Evolutionary conservation across 495 filamentous ascomycete genomes (phyloP).

Genomic region (Aspergillus sclerotiicarbonarius): DNA sequence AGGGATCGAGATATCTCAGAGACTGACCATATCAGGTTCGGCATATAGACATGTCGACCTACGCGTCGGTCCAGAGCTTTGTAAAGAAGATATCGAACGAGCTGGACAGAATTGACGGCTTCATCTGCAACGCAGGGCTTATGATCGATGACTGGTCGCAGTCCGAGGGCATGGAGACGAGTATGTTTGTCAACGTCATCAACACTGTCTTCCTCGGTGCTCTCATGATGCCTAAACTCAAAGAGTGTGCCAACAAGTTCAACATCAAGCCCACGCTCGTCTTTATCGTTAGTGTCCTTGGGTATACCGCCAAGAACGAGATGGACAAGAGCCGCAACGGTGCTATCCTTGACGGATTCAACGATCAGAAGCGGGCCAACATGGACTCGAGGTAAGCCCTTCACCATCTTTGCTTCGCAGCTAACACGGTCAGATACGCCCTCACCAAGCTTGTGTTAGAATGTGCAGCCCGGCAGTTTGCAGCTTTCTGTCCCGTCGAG

Average conservation of each 20-base stretch:
- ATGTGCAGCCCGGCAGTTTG: slow-evolving; percentile 33
- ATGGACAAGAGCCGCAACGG: slow-evolving; percentile 16
- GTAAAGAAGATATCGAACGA: slow-evolving; percentile 17
- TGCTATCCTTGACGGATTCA: slow-evolving; percentile 12
- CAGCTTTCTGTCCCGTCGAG: slow-evolving; percentile 17
- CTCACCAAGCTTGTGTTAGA: slow-evolving; percentile 40
- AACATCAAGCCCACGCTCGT: slow-evolving; percentile 12
- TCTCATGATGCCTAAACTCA: slow-evolving; percentile 27
- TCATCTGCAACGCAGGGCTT: slow-evolving; percentile 38
- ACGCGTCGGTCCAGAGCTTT: slow-evolving; percentile 34
- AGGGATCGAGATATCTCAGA: neutral
- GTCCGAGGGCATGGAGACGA: slow-evolving; percentile 35
- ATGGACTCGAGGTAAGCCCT: slow-evolving; percentile 14
- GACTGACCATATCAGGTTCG: slow-evolving; percentile 27
- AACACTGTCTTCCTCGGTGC: slow-evolving; percentile 35
- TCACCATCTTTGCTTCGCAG: slow-evolving; percentile 11
- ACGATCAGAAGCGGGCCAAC: slow-evolving; percentile 22
- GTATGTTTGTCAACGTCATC: slow-evolving; percentile 46
- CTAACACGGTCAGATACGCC: slow-evolving; percentile 25
- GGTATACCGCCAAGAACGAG: slow-evolving; percentile 20
- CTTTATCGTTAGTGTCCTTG: slow-evolving; percentile 17
- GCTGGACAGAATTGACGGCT: slow-evolving; percentile 30
- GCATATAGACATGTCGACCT: slow-evolving; percentile 34
- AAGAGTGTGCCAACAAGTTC: slow-evolving; percentile 14
- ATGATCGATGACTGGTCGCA: slow-evolving; percentile 16